Base-by-base conservation (phyloP, 768 basidiomycete species). In the Calvatia gigantea region DNA sequence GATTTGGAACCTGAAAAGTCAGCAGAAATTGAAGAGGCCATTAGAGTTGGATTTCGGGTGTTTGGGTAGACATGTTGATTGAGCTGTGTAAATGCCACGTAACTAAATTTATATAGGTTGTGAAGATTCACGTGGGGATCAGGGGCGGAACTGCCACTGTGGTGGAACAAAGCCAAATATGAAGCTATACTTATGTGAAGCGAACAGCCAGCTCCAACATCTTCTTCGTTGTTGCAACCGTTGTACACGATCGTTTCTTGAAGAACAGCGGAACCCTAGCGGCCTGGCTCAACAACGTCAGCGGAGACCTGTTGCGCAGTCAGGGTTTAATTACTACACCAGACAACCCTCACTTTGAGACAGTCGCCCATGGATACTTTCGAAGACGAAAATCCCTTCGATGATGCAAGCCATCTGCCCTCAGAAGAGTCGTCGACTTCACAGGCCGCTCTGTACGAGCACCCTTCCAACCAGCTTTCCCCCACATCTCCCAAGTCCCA, bases 321-420 rank as follows among this genome's bases (percentile, higher is more conserved):
- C 15, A 42, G 33, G 25, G 35, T 27, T 25, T 17, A 19, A 29
- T n/a, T 53, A 33, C 41, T 32, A 55, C 56, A 45, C 48, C 42
- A 19, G 48, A 50, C 54, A 23, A 55, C 56, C 27, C 42, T 46
- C 35, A 17, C 51, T 48, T 29, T 47, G 54, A 41, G 32, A 54
- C 44, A 45, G 41, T 15, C 50, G 51, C n/a, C 48, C 52, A 76
- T 79, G 76, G 75, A 79, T 48, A 65, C 72, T 41, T 81, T 82
- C 61, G 84, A 86, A 64, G 84, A 86, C 65, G 84, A 84, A 65
- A 86, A 86, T 62, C 85, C 85, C 8, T 86, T 86, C 65, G 83
- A 84, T 42, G 76, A 79, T 31, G 70, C 65, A 15, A 71, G 75
- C 48, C 64, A 66, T 41, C 72, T 76, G 27, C 59, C 73, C n/a